Evolutionary conservation across 345 rosid species (phyloP), one percentile per base, ranked within the genome.

Genomic region (Clarkia xantiana): DNA sequence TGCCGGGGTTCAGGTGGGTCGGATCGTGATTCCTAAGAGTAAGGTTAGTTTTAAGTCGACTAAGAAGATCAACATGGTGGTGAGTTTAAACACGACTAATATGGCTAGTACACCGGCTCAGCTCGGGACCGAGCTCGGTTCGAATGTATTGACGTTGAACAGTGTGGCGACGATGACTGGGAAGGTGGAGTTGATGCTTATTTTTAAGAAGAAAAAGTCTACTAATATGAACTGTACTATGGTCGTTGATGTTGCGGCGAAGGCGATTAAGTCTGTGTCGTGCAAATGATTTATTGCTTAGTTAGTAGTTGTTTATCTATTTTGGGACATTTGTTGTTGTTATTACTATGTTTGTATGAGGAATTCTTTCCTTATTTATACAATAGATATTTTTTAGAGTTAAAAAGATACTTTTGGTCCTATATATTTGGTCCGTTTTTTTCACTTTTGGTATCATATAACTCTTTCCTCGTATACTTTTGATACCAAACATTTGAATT

Each of bases 151-250:
- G 42, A 50, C 34, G 6, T 44, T 58, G 50, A 58, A 10, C 34
- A 50, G 55, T 14, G 43, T 18, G 18, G 49, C 23, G 12, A 52
- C 20, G 49, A 6, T 58, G 44, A 42, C 10, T 3, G 62, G 55
- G 2, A 58, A 58, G 45, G 49, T 44, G 14, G 47, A 1, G 11
- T 0, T 7, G 11, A 46, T 42, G 58, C 40, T 53, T 25, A 60
- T 60, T 25, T 14, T 60, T 14, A 60, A 53, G 53, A 53, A 54
- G 52, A 45, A 11, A 42, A 53, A 47, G 47, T 15, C 53, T 11
- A 36, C 57, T n/a, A n/a, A 41, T 12, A 60, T 53, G 64, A 47
- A 60, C 40, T 46, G 39, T 47, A 13, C 58, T 42, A 40, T 29
- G 53, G 25, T 14, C 2, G 14, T 59, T 11, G 38, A 52, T 11